Base-by-base conservation (phyloP, 805 yeast species). In the Saccharomycopsis amapae region DNA sequence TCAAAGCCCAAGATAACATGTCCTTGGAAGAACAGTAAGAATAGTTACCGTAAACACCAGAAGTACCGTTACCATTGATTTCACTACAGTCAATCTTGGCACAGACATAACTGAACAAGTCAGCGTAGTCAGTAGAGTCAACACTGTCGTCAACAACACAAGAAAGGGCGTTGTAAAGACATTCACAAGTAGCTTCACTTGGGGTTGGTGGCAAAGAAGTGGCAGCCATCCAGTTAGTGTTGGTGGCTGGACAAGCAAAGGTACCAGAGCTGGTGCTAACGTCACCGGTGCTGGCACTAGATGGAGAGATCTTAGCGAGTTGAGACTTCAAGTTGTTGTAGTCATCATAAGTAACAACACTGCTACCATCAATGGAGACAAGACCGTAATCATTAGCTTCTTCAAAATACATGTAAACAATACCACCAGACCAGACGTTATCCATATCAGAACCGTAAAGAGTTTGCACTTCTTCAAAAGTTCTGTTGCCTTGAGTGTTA, bases 351-450 rank as follows among this genome's bases (percentile, higher is more conserved):
- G 90, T 81, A 42, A 68, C 62, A 49, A 79, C 82, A n/a, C 62
- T 50, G 26, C 66, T 67, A 52, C 66, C 67, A 44, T 63, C 66
- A 51, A 78, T 63, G 44, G 75, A 53, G 44, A 83, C 89, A 60
- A 83, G 72, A 68, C 94, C 90, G 59, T 81, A 83, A 57, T 82
- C 63, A 67, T 83, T 83, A 46, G 66, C 68, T 69, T 84, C 90
- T 68, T 84, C 73, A 66, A 77, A 84, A 68, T 83, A 84, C 89
- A 83, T 78, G 70, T 82, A 84, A 45, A 83, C 90, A 59, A 84
- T 83, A 75, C 90, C 94, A 68, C 94, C 90, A 42, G 90, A 83
- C 93, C 90, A 84, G 50, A 81, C 81, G 62, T 73, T 82, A 53
- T 88, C 82, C 94, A 84, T 84, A 33, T 82, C 69, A 42, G 62